A percentile compares a stretch with the other conserved stretches of the same genome.
These are phyloP conservation scores for Thymus quinquecostatus DNA, from an alignment of 257 asterid species.

Conservation along the genomic window DNA sequence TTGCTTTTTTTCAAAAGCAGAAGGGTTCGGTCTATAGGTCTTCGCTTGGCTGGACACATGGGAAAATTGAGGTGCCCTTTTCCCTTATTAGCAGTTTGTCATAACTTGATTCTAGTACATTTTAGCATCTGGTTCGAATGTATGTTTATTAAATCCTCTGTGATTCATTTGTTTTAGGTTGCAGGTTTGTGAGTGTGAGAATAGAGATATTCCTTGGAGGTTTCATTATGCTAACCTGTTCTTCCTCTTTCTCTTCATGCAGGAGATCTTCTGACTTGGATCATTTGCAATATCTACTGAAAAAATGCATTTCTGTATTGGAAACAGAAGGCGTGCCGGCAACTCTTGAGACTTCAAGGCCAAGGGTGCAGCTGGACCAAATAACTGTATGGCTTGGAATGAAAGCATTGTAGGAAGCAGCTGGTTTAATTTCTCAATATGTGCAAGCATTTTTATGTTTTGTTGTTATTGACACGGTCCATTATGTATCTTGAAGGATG, in stretches of 20 bases:
- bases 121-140: neutral
- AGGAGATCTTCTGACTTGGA: slow-evolving; percentile 81
- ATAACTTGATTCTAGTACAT: slow-evolving; percentile 22
- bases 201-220: slow-evolving; percentile 16
- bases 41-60: slow-evolving; percentile 89
- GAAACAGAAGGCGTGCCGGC: slow-evolving; percentile 63
- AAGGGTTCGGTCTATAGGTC: slow-evolving; percentile 87
- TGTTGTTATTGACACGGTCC: slow-evolving; percentile 36
- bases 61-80: slow-evolving; percentile 78
- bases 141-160: neutral
- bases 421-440: slow-evolving; percentile 43
- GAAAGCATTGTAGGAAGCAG: slow-evolving; percentile 91
- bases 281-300: slow-evolving; percentile 85
- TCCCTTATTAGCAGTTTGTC: slow-evolving; percentile 15
- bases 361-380: slow-evolving; percentile 88
- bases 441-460: slow-evolving; percentile 30
- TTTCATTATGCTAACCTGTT: slow-evolving; percentile 6
- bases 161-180: neutral
- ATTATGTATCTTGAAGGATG: slow-evolving; percentile 61
- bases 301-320: slow-evolving; percentile 73
- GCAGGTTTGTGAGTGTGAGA: slow-evolving; percentile 6
- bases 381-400: slow-evolving; percentile 97
- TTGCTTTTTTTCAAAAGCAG: slow-evolving; percentile 84
- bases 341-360: slow-evolving; percentile 59
- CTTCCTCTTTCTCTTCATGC: slow-evolving; percentile 32